Conservation (phyloP, 139 green algal genomes). For the Edaphochlamys debaryana region DNA sequence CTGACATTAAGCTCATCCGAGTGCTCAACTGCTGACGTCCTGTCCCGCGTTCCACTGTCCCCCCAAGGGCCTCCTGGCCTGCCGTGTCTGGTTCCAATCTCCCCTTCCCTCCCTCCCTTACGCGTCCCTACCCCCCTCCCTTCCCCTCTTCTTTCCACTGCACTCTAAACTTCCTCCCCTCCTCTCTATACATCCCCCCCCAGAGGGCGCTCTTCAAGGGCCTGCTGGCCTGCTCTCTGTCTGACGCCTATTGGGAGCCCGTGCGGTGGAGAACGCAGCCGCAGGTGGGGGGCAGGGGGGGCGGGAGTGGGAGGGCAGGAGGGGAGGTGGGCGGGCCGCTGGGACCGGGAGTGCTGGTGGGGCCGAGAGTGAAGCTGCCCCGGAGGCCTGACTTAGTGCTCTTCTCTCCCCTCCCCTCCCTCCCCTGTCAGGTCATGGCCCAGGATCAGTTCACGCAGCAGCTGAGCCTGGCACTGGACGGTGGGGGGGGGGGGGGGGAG, state of each 20-base stretch:
- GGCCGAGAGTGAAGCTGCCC: too few relatives aligned
- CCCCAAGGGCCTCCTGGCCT: too few relatives aligned
- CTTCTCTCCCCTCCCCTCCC: not conserved
- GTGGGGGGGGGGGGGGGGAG: not conserved
- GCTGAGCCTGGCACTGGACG: slow-evolving; percentile 46
- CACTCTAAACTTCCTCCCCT: not conserved
- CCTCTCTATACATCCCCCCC: not conserved
- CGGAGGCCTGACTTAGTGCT: too few relatives aligned
- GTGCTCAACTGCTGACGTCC: too few relatives aligned
- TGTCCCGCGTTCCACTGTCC: too few relatives aligned
- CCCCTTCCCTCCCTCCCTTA: too few relatives aligned
- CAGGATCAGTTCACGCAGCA: slow-evolving; percentile 41
- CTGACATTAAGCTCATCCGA: too few relatives aligned
- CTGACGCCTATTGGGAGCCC: not conserved
- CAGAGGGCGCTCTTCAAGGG: slow-evolving; percentile 44
- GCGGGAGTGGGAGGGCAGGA: not conserved
- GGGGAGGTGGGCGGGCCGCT: too few relatives aligned
- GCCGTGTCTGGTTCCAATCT: too few relatives aligned
- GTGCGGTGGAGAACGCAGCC: slow-evolving; percentile 24
- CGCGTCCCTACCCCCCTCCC: too few relatives aligned
- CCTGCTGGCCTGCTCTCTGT: slow-evolving; percentile 10
- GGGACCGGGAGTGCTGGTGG: too few relatives aligned
- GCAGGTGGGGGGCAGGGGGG: not conserved
- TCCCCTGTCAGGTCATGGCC: slow-evolving; percentile 24
- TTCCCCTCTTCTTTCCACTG: too few relatives aligned